phyloP scores from a whole-genome alignment of 352 stramenopile species.

The Globisporangium echinulatum region DNA sequence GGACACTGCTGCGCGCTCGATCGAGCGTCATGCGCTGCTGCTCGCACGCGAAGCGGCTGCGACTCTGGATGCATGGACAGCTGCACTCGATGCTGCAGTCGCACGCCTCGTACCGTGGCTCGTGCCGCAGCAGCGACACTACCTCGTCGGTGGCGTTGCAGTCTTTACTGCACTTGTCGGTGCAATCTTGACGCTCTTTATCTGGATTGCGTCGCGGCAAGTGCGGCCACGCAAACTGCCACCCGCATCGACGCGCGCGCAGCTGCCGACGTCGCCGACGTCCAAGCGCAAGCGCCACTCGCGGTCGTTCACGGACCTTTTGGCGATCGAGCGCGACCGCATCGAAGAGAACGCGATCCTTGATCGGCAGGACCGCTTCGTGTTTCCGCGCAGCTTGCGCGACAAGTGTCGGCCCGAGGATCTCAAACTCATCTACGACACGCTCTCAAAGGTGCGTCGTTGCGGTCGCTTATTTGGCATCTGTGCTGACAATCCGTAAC shows the following conservation, averaged over 20 bases:
- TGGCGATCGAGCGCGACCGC: constrained; percentile 51
- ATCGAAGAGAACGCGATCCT: constrained; percentile 55
- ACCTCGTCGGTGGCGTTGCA: constrained; percentile 37
- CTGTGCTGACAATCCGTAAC: too few species aligned
- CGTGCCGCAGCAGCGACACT: constrained; percentile 29
- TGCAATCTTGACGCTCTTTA: constrained; percentile 46
- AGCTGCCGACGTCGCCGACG: constrained; percentile 52
- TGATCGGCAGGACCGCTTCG: constrained; percentile 60
- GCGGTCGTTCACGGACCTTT: constrained; percentile 65
- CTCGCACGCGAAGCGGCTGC: constrained; percentile 5
- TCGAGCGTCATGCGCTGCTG: constrained; percentile 5
- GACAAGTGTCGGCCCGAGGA: constrained; percentile 63
- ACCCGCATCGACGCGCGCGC: constrained; percentile 18
- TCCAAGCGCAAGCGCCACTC: constrained; percentile 72
- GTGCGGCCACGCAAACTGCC: constrained; percentile 50
- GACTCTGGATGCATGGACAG: constrained; percentile 5
- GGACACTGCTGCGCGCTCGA: constrained; percentile 1
- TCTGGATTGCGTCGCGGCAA: constrained; percentile 79
- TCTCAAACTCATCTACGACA: constrained; percentile 76
- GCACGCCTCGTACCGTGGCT: constrained; percentile 7
- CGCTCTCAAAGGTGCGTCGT: constrained; percentile 46
- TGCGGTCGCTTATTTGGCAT: too few species aligned
- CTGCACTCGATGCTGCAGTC: constrained; percentile 8
- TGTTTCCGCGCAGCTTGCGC: constrained; percentile 49
- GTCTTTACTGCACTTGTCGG: constrained; percentile 38